A percentile compares a stretch with the other conserved stretches of the same genome.
Conservation (phyloP, 2,329 filamentous ascomycete species). For the Rutstroemia sydowiana region DNA sequence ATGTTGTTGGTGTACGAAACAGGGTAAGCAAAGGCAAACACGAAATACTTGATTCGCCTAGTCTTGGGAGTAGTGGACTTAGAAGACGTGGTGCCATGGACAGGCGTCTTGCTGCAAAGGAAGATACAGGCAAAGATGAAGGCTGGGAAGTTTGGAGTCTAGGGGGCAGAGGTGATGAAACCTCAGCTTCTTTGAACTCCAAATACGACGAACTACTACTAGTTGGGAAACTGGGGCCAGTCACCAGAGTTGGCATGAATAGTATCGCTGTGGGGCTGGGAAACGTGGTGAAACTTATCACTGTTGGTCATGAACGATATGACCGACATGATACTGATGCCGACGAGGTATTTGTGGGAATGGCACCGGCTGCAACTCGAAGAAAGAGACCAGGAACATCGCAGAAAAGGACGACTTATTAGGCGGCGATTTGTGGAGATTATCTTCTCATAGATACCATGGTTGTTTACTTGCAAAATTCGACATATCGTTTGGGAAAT, state of each 20-base stretch:
- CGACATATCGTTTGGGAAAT: neutral
- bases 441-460: constrained; percentile 1
- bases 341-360: constrained; percentile 24
- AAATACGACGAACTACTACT: constrained; percentile 44
- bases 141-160: constrained; percentile 49
- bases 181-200: constrained; percentile 12
- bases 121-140: constrained; percentile 19
- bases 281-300: constrained; percentile 65
- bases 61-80: constrained; percentile 8
- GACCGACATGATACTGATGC: constrained; percentile 31
- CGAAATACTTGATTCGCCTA: neutral
- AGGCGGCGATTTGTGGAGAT: neutral
- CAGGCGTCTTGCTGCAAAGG: neutral
- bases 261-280: constrained; percentile 66
- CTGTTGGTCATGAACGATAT: constrained; percentile 58
- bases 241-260: constrained; percentile 52
- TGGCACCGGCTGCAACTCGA: constrained; percentile 11
- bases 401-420: constrained; percentile 5
- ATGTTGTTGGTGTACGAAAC: constrained; percentile 55
- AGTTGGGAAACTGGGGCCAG: constrained; percentile 58
- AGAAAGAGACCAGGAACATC: constrained; percentile 4
- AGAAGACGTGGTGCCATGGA: constrained; percentile 15
- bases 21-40: constrained; percentile 27
- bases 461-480: constrained; percentile 2
- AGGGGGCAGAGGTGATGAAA: constrained; percentile 35